Base-by-base conservation (phyloP, 2,329 filamentous ascomycete genomes). In the Microdochium nivale region DNA sequence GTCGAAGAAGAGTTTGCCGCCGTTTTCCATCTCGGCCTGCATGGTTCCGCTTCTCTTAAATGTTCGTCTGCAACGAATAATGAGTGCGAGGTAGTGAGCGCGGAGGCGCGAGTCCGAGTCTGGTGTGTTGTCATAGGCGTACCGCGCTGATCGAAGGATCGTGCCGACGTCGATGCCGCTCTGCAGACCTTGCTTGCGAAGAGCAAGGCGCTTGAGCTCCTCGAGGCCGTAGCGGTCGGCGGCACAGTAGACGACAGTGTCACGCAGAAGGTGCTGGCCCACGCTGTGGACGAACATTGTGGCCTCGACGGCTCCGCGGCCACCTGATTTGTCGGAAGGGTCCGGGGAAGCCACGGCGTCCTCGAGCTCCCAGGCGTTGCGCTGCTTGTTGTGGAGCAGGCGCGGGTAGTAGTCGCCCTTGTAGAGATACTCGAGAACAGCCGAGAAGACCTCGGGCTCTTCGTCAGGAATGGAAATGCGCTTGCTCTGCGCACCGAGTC, bases 11-110 rank as follows among this genome's bases (percentile, higher is more conserved):
- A 96, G 80, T 79, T 91, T 91, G 74, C 83, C 90, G 70, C 91
- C 90, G 71, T 84, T 84, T 78, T 96, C 89, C 91, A 97, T 96
- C 78, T 96, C 91, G 76, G 88, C 86, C 81, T 96, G 91, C 90
- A 96, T 95, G 72, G 91, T 96, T 73, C 91, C 91, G 77, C 90
- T 96, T 74, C 88, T 85, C 86, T 96, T 96, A 73, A 97, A 96
- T 65, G 90, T 96, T 78, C 90, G 90, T 71, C 92, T 89, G 80
- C 88, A 92, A 77, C 91, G 87, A 78, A 96, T 96, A 73, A 96
- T 95, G 72, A 96, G 83, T 69, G 91, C 90, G 70, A 97, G 85
- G 79, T 96, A 96, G 77, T 96, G 90, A 77, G 91, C 91, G 76
- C 91, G 90, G 71, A 97, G 84, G 65, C 86, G 83, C 67, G 87